Conservation (phyloP, 2,329 filamentous ascomycete genomes). For the Trichoderma endophyticum region DNA sequence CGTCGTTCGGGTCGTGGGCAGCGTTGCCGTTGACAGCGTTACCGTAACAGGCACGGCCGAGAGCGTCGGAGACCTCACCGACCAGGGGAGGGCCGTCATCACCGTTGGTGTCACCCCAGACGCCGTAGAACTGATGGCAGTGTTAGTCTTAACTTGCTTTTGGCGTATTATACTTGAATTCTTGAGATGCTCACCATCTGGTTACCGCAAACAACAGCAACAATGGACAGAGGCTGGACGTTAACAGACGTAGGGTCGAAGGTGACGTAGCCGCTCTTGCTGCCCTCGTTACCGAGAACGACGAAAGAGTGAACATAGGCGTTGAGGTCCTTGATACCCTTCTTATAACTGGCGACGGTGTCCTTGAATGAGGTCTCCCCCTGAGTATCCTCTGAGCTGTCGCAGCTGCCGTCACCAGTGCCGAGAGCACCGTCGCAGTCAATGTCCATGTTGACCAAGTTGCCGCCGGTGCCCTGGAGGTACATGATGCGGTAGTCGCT, state of each 20-base stretch:
- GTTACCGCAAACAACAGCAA: conserved; percentile 52
- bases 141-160: not conserved
- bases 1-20: conserved; percentile 46
- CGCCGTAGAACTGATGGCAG: conserved; percentile 44
- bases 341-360: conserved; percentile 34
- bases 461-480: conserved; percentile 39
- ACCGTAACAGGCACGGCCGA: conserved; percentile 54
- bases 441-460: conserved; percentile 32
- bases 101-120: conserved; percentile 59
- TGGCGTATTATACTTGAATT: not conserved
- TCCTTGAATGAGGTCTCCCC: conserved; percentile 44
- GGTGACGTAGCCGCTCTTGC: conserved; percentile 28
- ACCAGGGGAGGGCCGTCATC: conserved; percentile 43
- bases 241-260: conserved; percentile 42
- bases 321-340: conserved; percentile 44
- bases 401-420: conserved; percentile 34
- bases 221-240: conserved; percentile 49
- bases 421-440: conserved; percentile 54
- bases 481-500: conserved; percentile 40
- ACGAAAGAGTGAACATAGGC: conserved; percentile 52
- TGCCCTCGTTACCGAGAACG: conserved; percentile 50
- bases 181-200: conserved; percentile 36
- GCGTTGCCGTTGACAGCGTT: conserved; percentile 43
- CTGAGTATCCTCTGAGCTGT: conserved; percentile 40
- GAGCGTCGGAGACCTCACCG: conserved; percentile 52